Conservation (phyloP, 1,284 basidiomycete species). For the Cutaneotrichosporon mucoides region DNA sequence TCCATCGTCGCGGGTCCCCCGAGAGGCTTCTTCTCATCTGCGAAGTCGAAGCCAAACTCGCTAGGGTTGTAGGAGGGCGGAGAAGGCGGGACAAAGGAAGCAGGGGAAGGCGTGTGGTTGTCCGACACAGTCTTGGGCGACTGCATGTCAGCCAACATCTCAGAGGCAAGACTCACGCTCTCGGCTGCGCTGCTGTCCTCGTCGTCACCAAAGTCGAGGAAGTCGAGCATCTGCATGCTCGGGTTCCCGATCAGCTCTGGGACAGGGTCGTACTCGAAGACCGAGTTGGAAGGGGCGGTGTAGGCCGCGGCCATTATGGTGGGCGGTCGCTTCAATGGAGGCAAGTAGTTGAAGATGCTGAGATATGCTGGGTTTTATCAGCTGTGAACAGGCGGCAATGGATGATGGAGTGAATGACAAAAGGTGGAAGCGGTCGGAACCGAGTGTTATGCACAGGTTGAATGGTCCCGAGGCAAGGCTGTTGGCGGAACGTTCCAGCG, state of each 20-base stretch:
- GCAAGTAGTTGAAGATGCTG: too few species aligned
- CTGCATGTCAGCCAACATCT: slow-evolving; percentile 26
- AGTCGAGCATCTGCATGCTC: slow-evolving; percentile 39
- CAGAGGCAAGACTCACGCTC: slow-evolving; percentile 27
- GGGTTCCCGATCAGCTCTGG: slow-evolving; percentile 37
- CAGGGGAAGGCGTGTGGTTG: slow-evolving; percentile 43
- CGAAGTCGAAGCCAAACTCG: slow-evolving; percentile 31
- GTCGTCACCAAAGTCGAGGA: slow-evolving; percentile 43
- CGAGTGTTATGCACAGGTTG: too few species aligned
- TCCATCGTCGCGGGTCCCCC: slow-evolving; percentile 12
- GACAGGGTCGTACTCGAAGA: slow-evolving; percentile 27
- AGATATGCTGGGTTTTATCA: too few species aligned
- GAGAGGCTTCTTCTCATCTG: slow-evolving; percentile 22
- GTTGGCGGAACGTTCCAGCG: too few species aligned
- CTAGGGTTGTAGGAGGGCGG: slow-evolving; percentile 24
- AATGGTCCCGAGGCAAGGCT: too few species aligned
- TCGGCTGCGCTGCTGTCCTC: slow-evolving; percentile 13
- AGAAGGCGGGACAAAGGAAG: slow-evolving; percentile 14
- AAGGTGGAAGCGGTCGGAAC: too few species aligned
- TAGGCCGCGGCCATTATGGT: slow-evolving; percentile 9
- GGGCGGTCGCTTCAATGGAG: too few species aligned
- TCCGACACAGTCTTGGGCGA: slow-evolving; percentile 41
- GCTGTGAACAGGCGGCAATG: too few species aligned
- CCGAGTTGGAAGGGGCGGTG: not conserved
- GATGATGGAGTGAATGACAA: too few species aligned